A percentile compares a stretch with the other conserved stretches of the same genome.
Conservation (phyloP, 2,329 filamentous ascomycete genomes). For the Alternaria sp. region DNA sequence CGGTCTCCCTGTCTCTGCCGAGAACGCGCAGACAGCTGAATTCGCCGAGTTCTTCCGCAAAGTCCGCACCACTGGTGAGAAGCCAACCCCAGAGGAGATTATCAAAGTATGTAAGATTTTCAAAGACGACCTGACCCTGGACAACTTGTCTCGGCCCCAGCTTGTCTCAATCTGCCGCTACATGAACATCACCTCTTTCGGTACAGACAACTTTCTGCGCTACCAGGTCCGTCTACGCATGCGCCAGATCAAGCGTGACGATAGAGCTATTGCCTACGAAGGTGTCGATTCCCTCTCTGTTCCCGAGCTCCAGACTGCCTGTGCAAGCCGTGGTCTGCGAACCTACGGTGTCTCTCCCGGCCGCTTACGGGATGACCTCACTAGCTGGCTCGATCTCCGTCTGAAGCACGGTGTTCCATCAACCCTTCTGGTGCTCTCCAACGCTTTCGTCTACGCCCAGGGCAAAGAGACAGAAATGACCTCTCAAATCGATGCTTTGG, state of each 20-base stretch:
- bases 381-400: constrained; percentile 92
- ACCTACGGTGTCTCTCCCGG: constrained; percentile 92
- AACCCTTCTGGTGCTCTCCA: constrained; percentile 92
- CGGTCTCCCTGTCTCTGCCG: constrained; percentile 84
- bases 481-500: constrained; percentile 90
- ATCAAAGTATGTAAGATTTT: constrained; percentile 99
- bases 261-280: constrained; percentile 91
- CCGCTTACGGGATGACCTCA: constrained; percentile 85
- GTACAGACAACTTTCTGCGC: constrained; percentile 95
- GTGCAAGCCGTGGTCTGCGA: constrained; percentile 88
- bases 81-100: constrained; percentile 86
- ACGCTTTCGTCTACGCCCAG: constrained; percentile 95
- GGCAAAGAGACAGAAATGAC: constrained; percentile 83
- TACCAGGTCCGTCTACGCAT: constrained; percentile 98
- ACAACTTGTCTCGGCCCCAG: constrained; percentile 95
- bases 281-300: constrained; percentile 94
- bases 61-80: constrained; percentile 83
- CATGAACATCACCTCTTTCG: constrained; percentile 96
- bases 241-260: constrained; percentile 98
- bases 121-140: constrained; percentile 94
- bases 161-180: constrained; percentile 98
- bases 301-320: constrained; percentile 88
- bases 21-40: constrained; percentile 88
- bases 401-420: constrained; percentile 95
- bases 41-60: constrained; percentile 98